A percentile compares a stretch with the other conserved stretches of the same genome.
Conservation (phyloP, 176 grass and related monocot species). For the Puccinellia tenuiflora region DNA sequence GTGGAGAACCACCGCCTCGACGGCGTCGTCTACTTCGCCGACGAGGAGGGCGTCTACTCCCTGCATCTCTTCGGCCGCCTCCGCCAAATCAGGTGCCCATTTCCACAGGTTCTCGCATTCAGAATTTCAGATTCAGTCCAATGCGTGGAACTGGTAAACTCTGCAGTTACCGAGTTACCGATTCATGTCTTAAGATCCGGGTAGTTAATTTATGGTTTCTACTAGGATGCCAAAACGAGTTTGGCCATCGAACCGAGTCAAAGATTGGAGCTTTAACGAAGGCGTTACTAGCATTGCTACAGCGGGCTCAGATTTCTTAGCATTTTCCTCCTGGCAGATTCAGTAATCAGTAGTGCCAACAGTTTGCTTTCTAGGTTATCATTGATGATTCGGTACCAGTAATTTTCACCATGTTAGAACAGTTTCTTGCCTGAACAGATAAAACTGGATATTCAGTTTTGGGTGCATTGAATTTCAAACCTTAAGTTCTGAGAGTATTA, state of each 20-base stretch:
- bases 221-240: not conserved
- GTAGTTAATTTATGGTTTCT: not conserved
- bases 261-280: not conserved
- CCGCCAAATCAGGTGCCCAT: constrained; percentile 65
- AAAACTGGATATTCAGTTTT: not conserved
- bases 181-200: not conserved
- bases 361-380: not conserved
- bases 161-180: not conserved
- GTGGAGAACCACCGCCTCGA: constrained; percentile 80
- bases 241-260: not conserved
- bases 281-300: not conserved
- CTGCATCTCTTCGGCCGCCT: constrained; percentile 68
- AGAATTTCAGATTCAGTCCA: not conserved
- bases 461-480: not conserved
- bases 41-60: constrained; percentile 94
- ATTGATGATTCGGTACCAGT: not conserved
- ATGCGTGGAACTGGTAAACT: not conserved
- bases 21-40: constrained; percentile 88
- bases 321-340: not conserved
- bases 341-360: not conserved
- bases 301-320: not conserved
- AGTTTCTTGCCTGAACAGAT: not conserved
- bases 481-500: not conserved
- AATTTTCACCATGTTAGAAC: not conserved
- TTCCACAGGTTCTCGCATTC: not conserved